phyloP scores from a whole-genome alignment of 176 grass and related monocot genomes.

The Ensete glaucum region DNA sequence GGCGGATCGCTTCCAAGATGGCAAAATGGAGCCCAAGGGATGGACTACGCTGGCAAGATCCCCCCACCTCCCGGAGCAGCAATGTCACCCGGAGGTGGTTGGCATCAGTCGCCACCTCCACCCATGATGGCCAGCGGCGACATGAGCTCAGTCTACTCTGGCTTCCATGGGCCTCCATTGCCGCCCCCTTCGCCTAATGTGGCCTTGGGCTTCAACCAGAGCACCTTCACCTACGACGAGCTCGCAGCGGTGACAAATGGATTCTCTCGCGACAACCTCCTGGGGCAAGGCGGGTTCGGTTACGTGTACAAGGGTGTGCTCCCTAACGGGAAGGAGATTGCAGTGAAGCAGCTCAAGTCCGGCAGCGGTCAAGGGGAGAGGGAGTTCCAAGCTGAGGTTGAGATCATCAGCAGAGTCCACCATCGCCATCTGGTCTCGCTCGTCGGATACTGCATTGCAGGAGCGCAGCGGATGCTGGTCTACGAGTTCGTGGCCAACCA shows the following conservation, averaged over 20 bases:
- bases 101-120: neutral
- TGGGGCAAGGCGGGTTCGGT: conserved; percentile 87
- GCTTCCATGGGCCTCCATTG: neutral
- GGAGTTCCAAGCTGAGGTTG: conserved; percentile 10
- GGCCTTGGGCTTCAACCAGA: conserved; percentile 54
- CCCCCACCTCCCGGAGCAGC: neutral
- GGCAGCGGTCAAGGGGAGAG: conserved; percentile 93
- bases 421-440: conserved; percentile 12
- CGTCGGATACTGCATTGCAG: conserved; percentile 11
- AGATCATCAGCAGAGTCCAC: conserved; percentile 16
- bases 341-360: conserved; percentile 90
- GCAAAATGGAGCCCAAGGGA: neutral
- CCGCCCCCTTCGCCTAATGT: neutral
- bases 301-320: conserved; percentile 77
- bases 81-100: neutral
- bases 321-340: conserved; percentile 60
- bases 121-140: neutral
- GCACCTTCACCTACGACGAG: conserved; percentile 78
- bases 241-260: conserved; percentile 47
- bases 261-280: conserved; percentile 55
- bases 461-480: neutral
- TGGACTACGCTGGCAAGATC: neutral
- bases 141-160: neutral
- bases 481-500: conserved; percentile 11
- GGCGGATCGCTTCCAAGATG: neutral